These are phyloP conservation scores for Avena eriantha DNA, from an alignment of 176 grass and related monocot species.

Conservation along the genomic window DNA sequence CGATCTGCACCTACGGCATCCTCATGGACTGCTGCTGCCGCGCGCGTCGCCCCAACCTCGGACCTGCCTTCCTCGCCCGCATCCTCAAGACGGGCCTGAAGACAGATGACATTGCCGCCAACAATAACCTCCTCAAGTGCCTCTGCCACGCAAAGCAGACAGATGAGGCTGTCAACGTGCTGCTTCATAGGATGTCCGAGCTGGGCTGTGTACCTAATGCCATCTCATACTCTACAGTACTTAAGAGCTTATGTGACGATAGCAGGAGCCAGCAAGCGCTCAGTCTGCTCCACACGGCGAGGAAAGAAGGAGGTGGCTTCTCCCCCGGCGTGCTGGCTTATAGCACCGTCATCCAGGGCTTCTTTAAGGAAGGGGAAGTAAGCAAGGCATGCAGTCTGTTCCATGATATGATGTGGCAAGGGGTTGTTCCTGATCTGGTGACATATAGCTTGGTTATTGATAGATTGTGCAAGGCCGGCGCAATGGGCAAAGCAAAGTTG, in stretches of 20 bases:
- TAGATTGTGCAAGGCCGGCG: neutral
- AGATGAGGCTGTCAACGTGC: neutral
- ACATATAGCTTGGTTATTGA: neutral
- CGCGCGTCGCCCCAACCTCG: neutral
- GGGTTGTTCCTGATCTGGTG: neutral
- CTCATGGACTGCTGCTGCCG: neutral
- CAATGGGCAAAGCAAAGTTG: neutral
- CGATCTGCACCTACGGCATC: neutral
- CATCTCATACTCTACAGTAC: slow-evolving; percentile 25
- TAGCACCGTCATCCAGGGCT: neutral
- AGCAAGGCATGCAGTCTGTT: neutral
- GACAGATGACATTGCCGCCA: neutral
- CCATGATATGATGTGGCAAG: neutral
- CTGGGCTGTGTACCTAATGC: slow-evolving; percentile 22
- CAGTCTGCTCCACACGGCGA: slow-evolving; percentile 21
- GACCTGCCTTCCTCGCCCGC: neutral
- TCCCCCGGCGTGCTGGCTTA: slow-evolving; percentile 27
- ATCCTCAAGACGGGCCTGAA: neutral
- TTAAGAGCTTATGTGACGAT: slow-evolving; percentile 28
- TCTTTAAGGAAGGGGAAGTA: neutral
- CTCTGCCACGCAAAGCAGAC: slow-evolving; percentile 25
- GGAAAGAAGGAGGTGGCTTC: neutral
- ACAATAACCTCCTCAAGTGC: neutral
- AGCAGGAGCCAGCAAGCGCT: slow-evolving; percentile 26
- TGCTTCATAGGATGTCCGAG: slow-evolving; percentile 38